Conservation (phyloP, 345 rosid species). For the Brassica napus region DNA sequence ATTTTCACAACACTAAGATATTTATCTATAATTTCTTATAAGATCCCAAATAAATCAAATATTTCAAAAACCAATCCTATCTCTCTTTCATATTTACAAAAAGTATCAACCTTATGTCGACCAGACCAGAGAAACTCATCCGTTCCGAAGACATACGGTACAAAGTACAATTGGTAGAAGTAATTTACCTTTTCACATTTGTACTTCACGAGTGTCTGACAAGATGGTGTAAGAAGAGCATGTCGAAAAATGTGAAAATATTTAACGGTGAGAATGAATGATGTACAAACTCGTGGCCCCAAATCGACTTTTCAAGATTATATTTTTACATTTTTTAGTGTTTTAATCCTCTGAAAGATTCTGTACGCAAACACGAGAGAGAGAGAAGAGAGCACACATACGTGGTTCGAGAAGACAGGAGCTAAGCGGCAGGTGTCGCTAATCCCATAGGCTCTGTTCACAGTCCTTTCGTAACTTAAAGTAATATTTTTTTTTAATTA, state of each 20-base stretch:
- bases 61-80: constrained; percentile 6
- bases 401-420: constrained; percentile 47
- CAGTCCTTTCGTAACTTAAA: background rate
- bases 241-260: background rate
- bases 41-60: background rate
- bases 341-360: background rate
- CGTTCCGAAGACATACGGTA: background rate
- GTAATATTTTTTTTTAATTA: background rate
- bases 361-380: constrained; percentile 32
- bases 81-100: constrained; percentile 12
- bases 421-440: constrained; percentile 50
- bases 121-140: background rate
- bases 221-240: constrained; percentile 8
- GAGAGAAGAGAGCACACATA: constrained; percentile 19
- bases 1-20: background rate
- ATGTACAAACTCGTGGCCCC: constrained; percentile 32
- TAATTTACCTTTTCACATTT: background rate
- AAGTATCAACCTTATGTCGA: constrained; percentile 3
- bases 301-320: background rate
- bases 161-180: background rate
- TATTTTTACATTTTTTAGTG: background rate
- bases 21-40: background rate
- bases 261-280: constrained; percentile 10
- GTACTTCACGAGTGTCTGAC: background rate
- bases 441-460: constrained; percentile 27